phyloP scores from a whole-genome alignment of 208 protist genomes.

The Wallacemonas rigidus region DNA sequence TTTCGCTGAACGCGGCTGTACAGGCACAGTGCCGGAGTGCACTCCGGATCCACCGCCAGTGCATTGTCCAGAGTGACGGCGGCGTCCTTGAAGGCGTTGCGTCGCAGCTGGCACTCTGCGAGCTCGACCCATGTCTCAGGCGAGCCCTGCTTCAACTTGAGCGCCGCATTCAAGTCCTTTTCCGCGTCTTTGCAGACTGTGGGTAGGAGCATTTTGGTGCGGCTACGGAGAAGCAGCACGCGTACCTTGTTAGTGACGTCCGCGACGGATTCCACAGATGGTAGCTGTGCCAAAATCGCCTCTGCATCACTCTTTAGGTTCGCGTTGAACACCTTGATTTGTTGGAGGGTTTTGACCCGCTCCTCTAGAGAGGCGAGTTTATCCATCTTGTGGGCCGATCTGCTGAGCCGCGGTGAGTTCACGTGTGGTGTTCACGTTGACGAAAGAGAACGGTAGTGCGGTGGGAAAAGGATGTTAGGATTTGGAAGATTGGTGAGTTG shows the following conservation, averaged over 20 bases:
- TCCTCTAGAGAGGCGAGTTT: conserved; percentile 55
- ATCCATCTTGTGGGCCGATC: not conserved
- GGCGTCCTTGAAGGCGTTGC: conserved; percentile 77
- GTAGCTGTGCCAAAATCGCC: conserved; percentile 43
- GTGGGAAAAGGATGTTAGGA: no score
- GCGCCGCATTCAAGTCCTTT: conserved; percentile 63
- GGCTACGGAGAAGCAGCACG: conserved; percentile 63
- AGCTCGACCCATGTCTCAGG: conserved; percentile 78
- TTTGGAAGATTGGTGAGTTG: no score
- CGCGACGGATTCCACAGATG: conserved; percentile 48
- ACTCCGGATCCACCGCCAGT: conserved; percentile 39
- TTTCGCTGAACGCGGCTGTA: conserved; percentile 84
- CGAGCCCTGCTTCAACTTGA: conserved; percentile 62
- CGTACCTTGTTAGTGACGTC: conserved; percentile 56
- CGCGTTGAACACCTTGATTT: conserved; percentile 66
- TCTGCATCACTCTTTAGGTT: conserved; percentile 48
- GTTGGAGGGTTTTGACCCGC: conserved; percentile 48
- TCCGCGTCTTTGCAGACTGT: conserved; percentile 76
- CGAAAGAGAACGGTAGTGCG: no score
- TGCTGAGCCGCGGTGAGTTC: no score
- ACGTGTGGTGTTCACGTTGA: no score
- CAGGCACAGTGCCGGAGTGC: conserved; percentile 68
- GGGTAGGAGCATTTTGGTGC: conserved; percentile 62
- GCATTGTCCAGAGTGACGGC: conserved; percentile 76
- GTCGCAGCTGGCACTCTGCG: conserved; percentile 71